Conservation (phyloP, 2,329 filamentous ascomycete species). For the Penicillium sp. region DNA sequence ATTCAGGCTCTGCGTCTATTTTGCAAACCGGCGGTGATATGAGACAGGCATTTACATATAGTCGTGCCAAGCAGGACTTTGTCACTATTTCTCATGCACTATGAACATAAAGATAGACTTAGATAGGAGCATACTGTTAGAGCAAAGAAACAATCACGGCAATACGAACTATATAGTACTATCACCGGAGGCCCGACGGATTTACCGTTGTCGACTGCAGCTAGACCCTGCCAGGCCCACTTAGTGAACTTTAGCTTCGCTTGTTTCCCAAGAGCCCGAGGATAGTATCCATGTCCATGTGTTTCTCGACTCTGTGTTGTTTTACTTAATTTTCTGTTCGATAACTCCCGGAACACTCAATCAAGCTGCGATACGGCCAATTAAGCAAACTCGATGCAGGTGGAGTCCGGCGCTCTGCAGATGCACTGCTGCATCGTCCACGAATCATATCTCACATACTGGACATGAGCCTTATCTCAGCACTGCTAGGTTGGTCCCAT, state of each 20-base stretch:
- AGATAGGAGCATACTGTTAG: not conserved
- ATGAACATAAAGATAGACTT: not conserved
- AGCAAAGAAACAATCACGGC: not conserved
- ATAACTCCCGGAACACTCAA: not conserved
- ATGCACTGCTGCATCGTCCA: slow-evolving; percentile 1
- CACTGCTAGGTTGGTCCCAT: not conserved
- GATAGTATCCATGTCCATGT: not conserved
- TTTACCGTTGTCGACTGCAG: not conserved
- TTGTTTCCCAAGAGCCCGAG: not conserved
- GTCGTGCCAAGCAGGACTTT: not conserved
- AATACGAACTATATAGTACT: not conserved
- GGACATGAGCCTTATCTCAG: not conserved
- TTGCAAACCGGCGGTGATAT: not conserved
- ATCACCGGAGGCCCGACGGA: not conserved
- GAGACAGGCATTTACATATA: not conserved
- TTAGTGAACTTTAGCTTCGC: not conserved
- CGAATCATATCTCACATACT: slow-evolving; percentile 4
- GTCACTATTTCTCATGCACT: not conserved
- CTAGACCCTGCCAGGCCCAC: not conserved
- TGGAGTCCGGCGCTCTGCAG: slow-evolving; percentile 6
- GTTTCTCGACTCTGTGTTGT: not conserved
- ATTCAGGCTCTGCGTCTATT: no score
- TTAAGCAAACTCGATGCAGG: not conserved
- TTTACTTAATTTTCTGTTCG: not conserved
- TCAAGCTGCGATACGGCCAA: not conserved